Evolutionary conservation across 2,329 filamentous ascomycete species (phyloP).

Genomic region (Fusarium sp.): DNA sequence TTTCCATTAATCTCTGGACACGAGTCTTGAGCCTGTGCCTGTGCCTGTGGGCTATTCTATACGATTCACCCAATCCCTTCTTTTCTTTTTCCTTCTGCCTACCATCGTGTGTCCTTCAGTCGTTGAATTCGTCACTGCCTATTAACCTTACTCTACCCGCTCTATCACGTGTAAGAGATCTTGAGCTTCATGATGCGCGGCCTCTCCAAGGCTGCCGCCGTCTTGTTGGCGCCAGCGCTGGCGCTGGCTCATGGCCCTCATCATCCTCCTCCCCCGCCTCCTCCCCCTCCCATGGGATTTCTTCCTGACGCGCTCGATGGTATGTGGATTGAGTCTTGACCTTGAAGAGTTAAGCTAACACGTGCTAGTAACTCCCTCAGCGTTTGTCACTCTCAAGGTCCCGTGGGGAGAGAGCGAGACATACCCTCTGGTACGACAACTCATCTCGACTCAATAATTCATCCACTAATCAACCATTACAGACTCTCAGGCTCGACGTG

Average conservation of each 20-base stretch:
- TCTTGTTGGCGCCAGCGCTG: conserved; percentile 42
- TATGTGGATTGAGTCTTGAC: neutral
- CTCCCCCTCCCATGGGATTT: conserved; percentile 28
- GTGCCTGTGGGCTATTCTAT: neutral
- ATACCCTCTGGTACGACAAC: conserved; percentile 40
- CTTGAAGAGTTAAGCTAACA: neutral
- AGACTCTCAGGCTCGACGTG: conserved; percentile 59
- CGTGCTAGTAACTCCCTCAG: conserved; percentile 24
- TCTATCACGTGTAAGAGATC: neutral
- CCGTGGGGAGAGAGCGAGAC: conserved; percentile 21
- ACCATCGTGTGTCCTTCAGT: neutral
- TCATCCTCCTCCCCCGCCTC: conserved; percentile 19
- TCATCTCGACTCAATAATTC: neutral
- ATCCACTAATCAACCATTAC: conserved; percentile 11
- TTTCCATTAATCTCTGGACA: neutral
- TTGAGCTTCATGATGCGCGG: conserved; percentile 43
- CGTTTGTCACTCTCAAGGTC: conserved; percentile 38
- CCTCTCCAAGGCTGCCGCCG: conserved; percentile 44
- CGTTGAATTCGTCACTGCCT: conserved; percentile 11
- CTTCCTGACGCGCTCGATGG: conserved; percentile 31
- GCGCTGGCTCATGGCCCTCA: conserved; percentile 37
- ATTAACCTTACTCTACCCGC: neutral
- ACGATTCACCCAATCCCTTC: conserved; percentile 6
- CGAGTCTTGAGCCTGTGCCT: neutral
- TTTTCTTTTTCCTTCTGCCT: conserved; percentile 24